Conservation (phyloP, 495 filamentous ascomycete genomes). For the Aspergillus panamensis region DNA sequence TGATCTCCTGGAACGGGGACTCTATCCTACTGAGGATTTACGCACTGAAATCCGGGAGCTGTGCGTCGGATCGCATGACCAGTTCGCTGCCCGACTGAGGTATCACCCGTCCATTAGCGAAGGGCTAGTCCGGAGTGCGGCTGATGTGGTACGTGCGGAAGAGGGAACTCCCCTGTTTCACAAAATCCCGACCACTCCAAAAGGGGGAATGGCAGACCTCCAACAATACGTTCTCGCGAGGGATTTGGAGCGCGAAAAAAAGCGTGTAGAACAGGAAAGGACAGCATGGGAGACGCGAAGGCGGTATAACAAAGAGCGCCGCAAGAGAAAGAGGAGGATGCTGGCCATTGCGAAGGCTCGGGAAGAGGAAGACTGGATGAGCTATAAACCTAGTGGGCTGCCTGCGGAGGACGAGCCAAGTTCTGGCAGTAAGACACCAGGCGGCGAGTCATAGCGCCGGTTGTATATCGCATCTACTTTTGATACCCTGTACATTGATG, state of each 20-base stretch:
- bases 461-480: background rate
- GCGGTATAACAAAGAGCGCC: slow-evolving; percentile 19
- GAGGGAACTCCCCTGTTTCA: background rate
- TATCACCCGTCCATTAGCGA: slow-evolving; percentile 28
- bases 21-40: slow-evolving; percentile 21
- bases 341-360: slow-evolving; percentile 18
- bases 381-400: slow-evolving; percentile 22
- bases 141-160: slow-evolving; percentile 9
- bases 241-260: background rate
- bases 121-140: slow-evolving; percentile 9
- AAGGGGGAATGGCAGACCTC: background rate
- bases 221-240: background rate
- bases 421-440: background rate
- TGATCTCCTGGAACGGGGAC: slow-evolving; percentile 33
- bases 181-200: slow-evolving; percentile 7
- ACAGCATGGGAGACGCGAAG: slow-evolving; percentile 13
- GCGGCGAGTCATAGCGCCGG: background rate
- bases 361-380: slow-evolving; percentile 27
- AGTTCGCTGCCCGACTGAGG: slow-evolving; percentile 31
- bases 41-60: slow-evolving; percentile 30
- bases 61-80: slow-evolving; percentile 27
- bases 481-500: slow-evolving; percentile 3
- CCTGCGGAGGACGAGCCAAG: slow-evolving; percentile 10
- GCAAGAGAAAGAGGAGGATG: slow-evolving; percentile 24
- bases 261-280: background rate